These are phyloP conservation scores for Coriaria nepalensis DNA, from an alignment of 306 rosid genomes.

Conservation along the genomic window DNA sequence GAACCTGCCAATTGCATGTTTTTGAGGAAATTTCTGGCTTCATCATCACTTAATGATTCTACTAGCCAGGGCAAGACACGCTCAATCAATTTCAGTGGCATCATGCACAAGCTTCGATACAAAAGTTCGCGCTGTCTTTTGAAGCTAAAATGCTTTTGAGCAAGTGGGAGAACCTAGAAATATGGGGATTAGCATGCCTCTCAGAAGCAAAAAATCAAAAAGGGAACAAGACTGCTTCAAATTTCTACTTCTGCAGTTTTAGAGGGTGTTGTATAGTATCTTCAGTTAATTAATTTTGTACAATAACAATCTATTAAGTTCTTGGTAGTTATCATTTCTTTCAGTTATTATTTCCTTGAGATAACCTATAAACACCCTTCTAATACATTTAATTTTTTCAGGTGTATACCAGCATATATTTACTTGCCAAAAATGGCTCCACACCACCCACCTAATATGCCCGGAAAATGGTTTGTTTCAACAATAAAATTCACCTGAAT, in stretches of 20 bases:
- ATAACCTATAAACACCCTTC: too few species aligned
- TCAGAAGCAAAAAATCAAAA: background rate
- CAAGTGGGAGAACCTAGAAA: constrained; percentile 96
- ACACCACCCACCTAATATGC: constrained; percentile 7
- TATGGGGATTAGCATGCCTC: constrained; percentile 12
- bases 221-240: too few species aligned
- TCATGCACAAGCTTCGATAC: constrained; percentile 88
- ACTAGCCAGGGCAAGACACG: constrained; percentile 92
- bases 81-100: constrained; percentile 93
- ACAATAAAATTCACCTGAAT: constrained; percentile 54
- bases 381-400: too few species aligned
- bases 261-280: too few species aligned
- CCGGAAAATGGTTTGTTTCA: constrained; percentile 5
- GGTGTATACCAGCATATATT: too few species aligned
- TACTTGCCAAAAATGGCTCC: background rate
- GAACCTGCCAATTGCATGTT: constrained; percentile 94
- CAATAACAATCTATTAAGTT: too few species aligned
- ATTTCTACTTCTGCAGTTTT: too few species aligned
- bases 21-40: constrained; percentile 52
- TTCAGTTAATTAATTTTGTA: too few species aligned
- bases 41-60: constrained; percentile 64
- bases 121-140: constrained; percentile 75
- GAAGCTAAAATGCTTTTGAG: constrained; percentile 80
- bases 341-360: too few species aligned
- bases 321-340: too few species aligned